A percentile compares a stretch with the other conserved stretches of the same genome.
Conservation (phyloP, 2,329 filamentous ascomycete species). For the Seiridium cupressi region DNA sequence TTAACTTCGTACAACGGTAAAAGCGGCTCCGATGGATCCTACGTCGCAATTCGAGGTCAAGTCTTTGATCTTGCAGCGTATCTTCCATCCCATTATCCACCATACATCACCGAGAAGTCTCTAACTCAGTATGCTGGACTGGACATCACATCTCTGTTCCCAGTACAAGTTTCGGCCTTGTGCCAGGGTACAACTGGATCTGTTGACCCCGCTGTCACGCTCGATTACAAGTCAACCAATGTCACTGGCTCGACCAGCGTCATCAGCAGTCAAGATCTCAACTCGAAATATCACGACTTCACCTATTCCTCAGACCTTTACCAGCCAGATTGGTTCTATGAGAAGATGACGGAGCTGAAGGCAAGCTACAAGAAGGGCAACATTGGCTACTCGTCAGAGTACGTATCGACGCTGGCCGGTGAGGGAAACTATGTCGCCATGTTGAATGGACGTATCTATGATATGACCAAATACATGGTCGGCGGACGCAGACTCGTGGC, state of each 20-base stretch:
- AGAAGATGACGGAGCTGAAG: conserved; percentile 79
- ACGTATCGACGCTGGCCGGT: conserved; percentile 67
- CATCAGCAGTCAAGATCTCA: conserved; percentile 66
- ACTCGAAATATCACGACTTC: conserved; percentile 90
- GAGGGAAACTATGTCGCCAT: conserved; percentile 71
- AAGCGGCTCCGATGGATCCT: conserved; percentile 56
- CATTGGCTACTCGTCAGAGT: conserved; percentile 78
- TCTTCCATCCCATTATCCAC: conserved; percentile 75
- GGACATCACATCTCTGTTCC: conserved; percentile 88
- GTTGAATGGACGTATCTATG: conserved; percentile 78
- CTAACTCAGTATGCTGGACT: conserved; percentile 80
- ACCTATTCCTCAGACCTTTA: conserved; percentile 77
- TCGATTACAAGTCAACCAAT: conserved; percentile 82
- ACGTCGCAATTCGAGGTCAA: conserved; percentile 80
- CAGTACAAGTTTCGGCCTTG: conserved; percentile 88
- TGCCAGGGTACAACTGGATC: conserved; percentile 73
- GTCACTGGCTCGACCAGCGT: conserved; percentile 64
- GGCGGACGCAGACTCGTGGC: conserved; percentile 69
- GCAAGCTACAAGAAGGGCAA: conserved; percentile 81
- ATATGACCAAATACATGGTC: conserved; percentile 78
- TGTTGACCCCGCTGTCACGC: conserved; percentile 69
- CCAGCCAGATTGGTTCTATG: conserved; percentile 87
- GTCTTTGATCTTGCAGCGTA: conserved; percentile 82
- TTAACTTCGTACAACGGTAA: conserved; percentile 74
- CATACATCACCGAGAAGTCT: conserved; percentile 55